Base-by-base conservation (phyloP, 768 basidiomycete genomes). In the Boletus speciosus region DNA sequence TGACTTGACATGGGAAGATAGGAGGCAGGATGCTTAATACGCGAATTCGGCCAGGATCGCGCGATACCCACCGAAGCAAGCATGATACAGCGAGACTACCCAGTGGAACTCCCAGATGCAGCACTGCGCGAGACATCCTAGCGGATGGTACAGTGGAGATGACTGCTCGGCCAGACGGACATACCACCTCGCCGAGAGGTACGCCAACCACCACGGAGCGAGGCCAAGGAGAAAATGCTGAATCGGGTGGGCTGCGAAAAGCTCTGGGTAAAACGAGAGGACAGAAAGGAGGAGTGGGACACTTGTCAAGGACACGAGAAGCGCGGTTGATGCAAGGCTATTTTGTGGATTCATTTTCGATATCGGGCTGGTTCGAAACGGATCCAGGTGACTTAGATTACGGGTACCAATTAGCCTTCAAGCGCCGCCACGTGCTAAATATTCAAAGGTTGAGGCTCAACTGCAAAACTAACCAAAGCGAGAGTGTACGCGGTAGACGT, bases 51-150 rank as follows among this genome's bases (percentile, higher is more conserved):
- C 21, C n/a, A 4, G 16, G 25, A 47, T 2, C 0, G 29, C 6
- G 25, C 1, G 29, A 23, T 25, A 43, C 65, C 3, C 25, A 65
- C 65, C 52, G 27, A 66, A 67, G 51, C 53, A 47, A 27, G 63
- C 65, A 15, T 56, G 48, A 47, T 67, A 66, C 0, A 59, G 27
- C 0, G 57, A 53, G 37, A 62, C 42, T 4, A 54, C 49, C 63
- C 60, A 67, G 27, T 66, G 65, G 27, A 67, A 54, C 9, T 62
- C 63, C 65, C 65, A 66, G 16, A 61, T 35, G 23, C 48, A 60
- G 32, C 63, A 66, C 38, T 67, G 66, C 0, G 55, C n/a, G 10
- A 66, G 57, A 46, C 65, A 66, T 32, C 65, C 65, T 0, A 63
- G 19, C 0, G 65, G 63, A 50, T 67, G 66, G 15, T 67, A 63